Conservation (phyloP, 1,284 basidiomycete species). For the Microbotryum lychnidis-dioicae region DNA sequence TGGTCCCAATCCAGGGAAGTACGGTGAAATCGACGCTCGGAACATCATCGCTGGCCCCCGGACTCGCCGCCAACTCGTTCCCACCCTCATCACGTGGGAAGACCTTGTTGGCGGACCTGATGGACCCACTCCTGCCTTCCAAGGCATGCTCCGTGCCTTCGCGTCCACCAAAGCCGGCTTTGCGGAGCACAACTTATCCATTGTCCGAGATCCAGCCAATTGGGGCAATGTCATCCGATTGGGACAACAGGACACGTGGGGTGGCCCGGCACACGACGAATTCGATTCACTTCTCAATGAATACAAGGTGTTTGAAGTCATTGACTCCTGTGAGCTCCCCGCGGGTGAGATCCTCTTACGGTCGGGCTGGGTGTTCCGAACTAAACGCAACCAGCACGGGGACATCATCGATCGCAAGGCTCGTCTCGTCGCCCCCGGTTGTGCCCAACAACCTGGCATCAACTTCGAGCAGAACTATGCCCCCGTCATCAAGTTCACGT, state of each 20-base stretch:
- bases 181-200: no score
- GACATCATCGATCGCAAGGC: constrained; percentile 41
- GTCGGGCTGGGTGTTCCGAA: constrained; percentile 42
- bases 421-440: constrained; percentile 45
- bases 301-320: not conserved
- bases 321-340: constrained; percentile 19
- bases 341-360: constrained; percentile 34
- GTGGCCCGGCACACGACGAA: not conserved
- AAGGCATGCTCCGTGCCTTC: no score
- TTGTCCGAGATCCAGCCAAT: no score
- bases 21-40: no score
- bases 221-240: no score
- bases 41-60: no score
- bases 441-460: constrained; percentile 42
- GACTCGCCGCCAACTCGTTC: no score
- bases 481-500: constrained; percentile 41
- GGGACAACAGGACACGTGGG: not conserved
- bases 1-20: no score
- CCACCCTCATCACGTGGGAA: no score
- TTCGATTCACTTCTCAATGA: not conserved
- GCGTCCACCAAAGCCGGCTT: no score
- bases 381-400: constrained; percentile 41
- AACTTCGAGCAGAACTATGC: constrained; percentile 46
- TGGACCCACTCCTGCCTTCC: no score
- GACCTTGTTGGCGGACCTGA: no score